Base-by-base conservation (phyloP, 2,329 filamentous ascomycete species). In the Aspergillus hiratsukae region DNA sequence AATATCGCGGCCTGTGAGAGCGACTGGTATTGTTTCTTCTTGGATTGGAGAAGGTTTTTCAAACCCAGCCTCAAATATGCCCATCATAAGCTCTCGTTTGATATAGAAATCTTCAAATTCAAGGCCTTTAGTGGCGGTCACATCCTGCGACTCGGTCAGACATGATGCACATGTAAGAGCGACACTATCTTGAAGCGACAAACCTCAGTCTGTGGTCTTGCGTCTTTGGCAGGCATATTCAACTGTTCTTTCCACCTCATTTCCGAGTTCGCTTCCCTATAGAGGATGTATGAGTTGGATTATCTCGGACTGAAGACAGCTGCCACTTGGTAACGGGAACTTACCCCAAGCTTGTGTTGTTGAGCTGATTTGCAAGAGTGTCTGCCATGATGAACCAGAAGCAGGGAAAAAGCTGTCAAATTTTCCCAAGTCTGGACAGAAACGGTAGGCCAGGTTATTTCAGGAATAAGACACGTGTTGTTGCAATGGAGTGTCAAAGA, bases 31-130 rank as follows among this genome's bases (percentile, higher is more conserved):
- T 54, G 94, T 91, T 79, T 97, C 94, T 87, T 99, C 94, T 85
- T 99, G 94, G 68, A 99, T 99, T 10, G 94, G 94, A 56, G 94
- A 99, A 17, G 94, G 94, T 78, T 96, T 97, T 75, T 99, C 94
- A 75, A 97, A 99, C 61, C 94, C 94, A 65, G 94, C 94, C 80
- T 99, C 94, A 75, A 97, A 99, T 64, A 99, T 97, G 61, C 94
- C 94, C 93, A 97, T 99, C 79, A 99, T 85, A 59, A 99, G 80
- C 72, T 96, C 90, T 72, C 94, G 85, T 80, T 96, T 96, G 67
- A 99, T 87, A 64, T 89, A 89, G 73, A 99, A 97, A 65, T 97
- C 90, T 76, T 99, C 95, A 71, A 97, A 99, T 67, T 99, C 94
- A 60, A 99, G 82, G 59, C 94, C 94, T 79, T 97, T 97, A 31